Percentiles rank a stretch among this genome's conserved stretches.
Conservation (phyloP, 192 early-diverging fungal species). For the Entophlyctis luteolus region DNA sequence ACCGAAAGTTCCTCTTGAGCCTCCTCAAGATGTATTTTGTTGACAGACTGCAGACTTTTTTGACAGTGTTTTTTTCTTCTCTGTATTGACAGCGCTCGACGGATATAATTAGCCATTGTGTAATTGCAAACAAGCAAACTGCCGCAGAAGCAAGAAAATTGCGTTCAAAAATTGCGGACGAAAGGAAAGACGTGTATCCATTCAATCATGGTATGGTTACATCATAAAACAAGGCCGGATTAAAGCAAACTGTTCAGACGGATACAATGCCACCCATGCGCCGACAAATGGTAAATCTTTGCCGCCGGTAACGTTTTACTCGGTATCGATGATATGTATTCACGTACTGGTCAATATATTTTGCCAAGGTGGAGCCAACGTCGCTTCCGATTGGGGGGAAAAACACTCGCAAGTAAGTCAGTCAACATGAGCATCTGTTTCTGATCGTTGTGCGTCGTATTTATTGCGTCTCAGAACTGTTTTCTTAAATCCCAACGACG, state of each 20-base stretch:
- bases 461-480: too few relatives aligned
- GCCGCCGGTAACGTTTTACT: not conserved
- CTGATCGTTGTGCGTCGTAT: too few relatives aligned
- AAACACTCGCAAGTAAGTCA: too few relatives aligned
- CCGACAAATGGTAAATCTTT: not conserved
- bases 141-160: not conserved
- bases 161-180: not conserved
- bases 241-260: not conserved
- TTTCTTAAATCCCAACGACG: too few relatives aligned
- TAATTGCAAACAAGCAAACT: not conserved
- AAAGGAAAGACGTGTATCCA: conserved; percentile 12
- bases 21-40: not conserved
- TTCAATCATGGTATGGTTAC: conserved; percentile 6
- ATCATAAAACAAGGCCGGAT: not conserved
- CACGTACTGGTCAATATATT: too few relatives aligned
- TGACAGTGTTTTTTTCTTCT: too few relatives aligned
- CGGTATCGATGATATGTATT: too few relatives aligned
- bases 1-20: not conserved
- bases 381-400: not conserved
- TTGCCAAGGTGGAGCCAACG: not conserved
- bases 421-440: too few relatives aligned
- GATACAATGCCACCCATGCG: not conserved
- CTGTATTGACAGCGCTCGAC: not conserved
- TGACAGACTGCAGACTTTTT: too few relatives aligned
- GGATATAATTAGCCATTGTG: conserved; percentile 7